Conservation (phyloP, 345 rosid genomes). For the Eucalyptus rudis region DNA sequence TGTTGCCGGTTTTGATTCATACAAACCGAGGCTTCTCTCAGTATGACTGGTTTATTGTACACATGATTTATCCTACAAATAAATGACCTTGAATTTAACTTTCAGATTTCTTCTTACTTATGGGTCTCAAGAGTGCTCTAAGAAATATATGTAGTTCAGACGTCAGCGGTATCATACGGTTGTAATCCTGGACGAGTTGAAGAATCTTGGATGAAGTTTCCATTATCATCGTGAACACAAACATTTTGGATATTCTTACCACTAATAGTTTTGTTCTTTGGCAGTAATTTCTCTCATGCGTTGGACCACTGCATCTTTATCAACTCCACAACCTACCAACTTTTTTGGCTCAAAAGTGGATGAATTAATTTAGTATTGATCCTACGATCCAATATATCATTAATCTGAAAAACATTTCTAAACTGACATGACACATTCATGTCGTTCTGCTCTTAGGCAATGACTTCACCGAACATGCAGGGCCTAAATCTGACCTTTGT, state of each 20-base stretch:
- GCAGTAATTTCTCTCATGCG: not conserved
- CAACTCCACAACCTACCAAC: not conserved
- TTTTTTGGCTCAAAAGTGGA: not conserved
- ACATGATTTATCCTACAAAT: not conserved
- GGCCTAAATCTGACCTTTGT: conserved; percentile 32
- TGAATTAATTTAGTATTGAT: not conserved
- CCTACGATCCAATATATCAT: not conserved
- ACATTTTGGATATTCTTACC: not conserved
- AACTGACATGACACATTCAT: not conserved
- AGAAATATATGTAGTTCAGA: not conserved
- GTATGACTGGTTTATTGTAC: not conserved
- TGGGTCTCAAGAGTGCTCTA: not conserved
- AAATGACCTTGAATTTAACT: not conserved
- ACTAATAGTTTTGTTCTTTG: not conserved
- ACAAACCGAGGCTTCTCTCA: not conserved
- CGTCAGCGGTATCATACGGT: not conserved
- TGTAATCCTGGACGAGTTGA: not conserved
- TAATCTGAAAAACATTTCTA: not conserved
- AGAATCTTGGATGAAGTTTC: not conserved
- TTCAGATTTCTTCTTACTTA: not conserved
- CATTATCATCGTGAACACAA: not conserved
- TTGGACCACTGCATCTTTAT: not conserved
- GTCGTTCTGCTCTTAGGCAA: conserved; percentile 9
- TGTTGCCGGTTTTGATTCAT: not conserved
- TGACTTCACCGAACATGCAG: conserved; percentile 38